Evolutionary conservation across 257 asterid genomes (phyloP).

Genomic region (Datura wrightii): DNA sequence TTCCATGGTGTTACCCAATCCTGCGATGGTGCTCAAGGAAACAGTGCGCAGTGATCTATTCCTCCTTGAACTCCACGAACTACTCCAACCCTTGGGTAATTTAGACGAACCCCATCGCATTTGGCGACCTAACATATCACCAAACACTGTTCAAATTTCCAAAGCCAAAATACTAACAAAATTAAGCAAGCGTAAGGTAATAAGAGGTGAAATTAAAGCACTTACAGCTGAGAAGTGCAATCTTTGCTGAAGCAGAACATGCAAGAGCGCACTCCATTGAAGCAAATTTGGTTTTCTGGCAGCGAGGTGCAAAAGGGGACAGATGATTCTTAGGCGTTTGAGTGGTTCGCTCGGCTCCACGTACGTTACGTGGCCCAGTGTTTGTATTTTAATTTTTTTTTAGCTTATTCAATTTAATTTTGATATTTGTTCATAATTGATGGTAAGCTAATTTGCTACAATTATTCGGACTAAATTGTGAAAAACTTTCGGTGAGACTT

Average conservation of each 20-base stretch:
- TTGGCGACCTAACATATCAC: not conserved
- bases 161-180: not conserved
- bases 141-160: not conserved
- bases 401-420: too few species aligned
- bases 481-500: too few species aligned
- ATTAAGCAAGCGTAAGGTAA: not conserved
- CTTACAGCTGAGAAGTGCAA: conserved; percentile 1
- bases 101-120: not conserved
- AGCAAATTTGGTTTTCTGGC: not conserved
- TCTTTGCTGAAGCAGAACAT: conserved; percentile 6
- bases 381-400: not conserved
- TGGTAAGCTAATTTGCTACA: too few species aligned
- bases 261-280: conserved; percentile 25
- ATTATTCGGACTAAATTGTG: too few species aligned
- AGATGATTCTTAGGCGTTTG: not conserved
- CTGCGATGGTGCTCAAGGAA: conserved; percentile 39
- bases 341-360: not conserved
- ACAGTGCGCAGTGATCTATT: conserved; percentile 28
- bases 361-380: not conserved
- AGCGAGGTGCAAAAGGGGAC: not conserved
- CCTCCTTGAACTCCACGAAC: not conserved
- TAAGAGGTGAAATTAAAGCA: not conserved
- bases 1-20: conserved; percentile 40
- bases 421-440: too few species aligned
- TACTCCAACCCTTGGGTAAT: not conserved